Conservation (phyloP, 1,284 basidiomycete genomes). For the Fomitopsis betulina region DNA sequence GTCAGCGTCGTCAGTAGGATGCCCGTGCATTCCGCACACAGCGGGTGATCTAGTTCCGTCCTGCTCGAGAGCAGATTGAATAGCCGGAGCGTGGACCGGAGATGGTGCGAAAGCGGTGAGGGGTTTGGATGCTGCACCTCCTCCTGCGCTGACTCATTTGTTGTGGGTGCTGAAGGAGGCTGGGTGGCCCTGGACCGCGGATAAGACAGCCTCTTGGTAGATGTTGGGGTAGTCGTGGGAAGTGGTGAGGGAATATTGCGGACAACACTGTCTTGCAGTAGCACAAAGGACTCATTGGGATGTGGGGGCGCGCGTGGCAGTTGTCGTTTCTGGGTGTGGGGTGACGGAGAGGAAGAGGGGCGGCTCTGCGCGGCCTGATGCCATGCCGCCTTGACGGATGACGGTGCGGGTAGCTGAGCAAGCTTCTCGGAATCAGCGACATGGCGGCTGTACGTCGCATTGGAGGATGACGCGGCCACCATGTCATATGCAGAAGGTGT, state of each 20-base stretch:
- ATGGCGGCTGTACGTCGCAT: slow-evolving; percentile 37
- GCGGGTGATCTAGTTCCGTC: slow-evolving; percentile 89
- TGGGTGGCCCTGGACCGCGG: slow-evolving; percentile 27
- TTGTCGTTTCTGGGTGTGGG: slow-evolving; percentile 52
- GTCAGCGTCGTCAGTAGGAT: slow-evolving; percentile 76
- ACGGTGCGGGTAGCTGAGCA: slow-evolving; percentile 49
- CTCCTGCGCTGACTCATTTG: slow-evolving; percentile 16
- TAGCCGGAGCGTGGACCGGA: slow-evolving; percentile 68
- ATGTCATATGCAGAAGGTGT: slow-evolving; percentile 84
- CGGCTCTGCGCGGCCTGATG: slow-evolving; percentile 42
- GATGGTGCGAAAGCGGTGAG: slow-evolving; percentile 74
- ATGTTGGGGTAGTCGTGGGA: slow-evolving; percentile 28
- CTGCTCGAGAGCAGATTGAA: slow-evolving; percentile 77
- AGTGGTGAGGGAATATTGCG: slow-evolving; percentile 52
- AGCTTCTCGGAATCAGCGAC: slow-evolving; percentile 51
- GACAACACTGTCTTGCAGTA: slow-evolving; percentile 80
- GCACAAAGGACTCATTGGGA: slow-evolving; percentile 84
- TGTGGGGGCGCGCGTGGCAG: slow-evolving; percentile 45
- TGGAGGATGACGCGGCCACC: slow-evolving; percentile 65
- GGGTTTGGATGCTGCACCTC: slow-evolving; percentile 52
- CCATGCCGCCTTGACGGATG: slow-evolving; percentile 58
- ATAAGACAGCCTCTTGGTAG: slow-evolving; percentile 35
- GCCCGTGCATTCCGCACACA: slow-evolving; percentile 93
- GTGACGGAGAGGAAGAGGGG: slow-evolving; percentile 34
- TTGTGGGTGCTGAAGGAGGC: slow-evolving; percentile 13